Evolutionary conservation across 2,329 filamentous ascomycete genomes (phyloP).

Genomic region (Ascochyta clinopodiicola): DNA sequence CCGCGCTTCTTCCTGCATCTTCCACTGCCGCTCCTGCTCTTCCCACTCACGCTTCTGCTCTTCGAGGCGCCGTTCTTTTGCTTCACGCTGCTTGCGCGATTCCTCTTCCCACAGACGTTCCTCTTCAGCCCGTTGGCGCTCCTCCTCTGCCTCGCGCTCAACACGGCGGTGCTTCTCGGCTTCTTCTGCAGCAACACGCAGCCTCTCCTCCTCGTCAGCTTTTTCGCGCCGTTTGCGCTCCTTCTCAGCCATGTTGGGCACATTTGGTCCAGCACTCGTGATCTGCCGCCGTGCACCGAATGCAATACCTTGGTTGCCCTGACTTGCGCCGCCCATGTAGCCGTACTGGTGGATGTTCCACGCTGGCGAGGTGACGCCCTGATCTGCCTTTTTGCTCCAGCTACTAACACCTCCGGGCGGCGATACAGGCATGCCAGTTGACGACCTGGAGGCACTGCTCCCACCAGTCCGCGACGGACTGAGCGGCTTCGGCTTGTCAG

Average conservation of each 20-base stretch:
- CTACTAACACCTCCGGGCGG: slow-evolving; percentile 71
- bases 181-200: slow-evolving; percentile 59
- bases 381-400: slow-evolving; percentile 88
- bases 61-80: slow-evolving; percentile 65
- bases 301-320: slow-evolving; percentile 90
- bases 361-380: slow-evolving; percentile 80
- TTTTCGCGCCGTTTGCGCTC: slow-evolving; percentile 70
- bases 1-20: slow-evolving; percentile 74
- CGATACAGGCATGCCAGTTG: slow-evolving; percentile 55
- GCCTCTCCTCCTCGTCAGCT: slow-evolving; percentile 61
- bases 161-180: slow-evolving; percentile 56
- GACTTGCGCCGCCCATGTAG: slow-evolving; percentile 96
- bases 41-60: slow-evolving; percentile 78
- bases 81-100: slow-evolving; percentile 64
- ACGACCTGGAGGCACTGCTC: slow-evolving; percentile 65
- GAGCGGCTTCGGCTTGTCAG: slow-evolving; percentile 41
- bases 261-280: slow-evolving; percentile 77
- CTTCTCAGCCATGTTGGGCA: slow-evolving; percentile 85
- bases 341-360: slow-evolving; percentile 99
- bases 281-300: slow-evolving; percentile 94
- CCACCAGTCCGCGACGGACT: slow-evolving; percentile 57
- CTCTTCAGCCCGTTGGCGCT: slow-evolving; percentile 66
- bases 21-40: slow-evolving; percentile 78
- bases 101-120: slow-evolving; percentile 72
- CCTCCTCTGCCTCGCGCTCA: slow-evolving; percentile 66